These are phyloP conservation scores for Staphylotrichum tortipilum DNA, from an alignment of 495 filamentous ascomycete species.

Conservation along the genomic window DNA sequence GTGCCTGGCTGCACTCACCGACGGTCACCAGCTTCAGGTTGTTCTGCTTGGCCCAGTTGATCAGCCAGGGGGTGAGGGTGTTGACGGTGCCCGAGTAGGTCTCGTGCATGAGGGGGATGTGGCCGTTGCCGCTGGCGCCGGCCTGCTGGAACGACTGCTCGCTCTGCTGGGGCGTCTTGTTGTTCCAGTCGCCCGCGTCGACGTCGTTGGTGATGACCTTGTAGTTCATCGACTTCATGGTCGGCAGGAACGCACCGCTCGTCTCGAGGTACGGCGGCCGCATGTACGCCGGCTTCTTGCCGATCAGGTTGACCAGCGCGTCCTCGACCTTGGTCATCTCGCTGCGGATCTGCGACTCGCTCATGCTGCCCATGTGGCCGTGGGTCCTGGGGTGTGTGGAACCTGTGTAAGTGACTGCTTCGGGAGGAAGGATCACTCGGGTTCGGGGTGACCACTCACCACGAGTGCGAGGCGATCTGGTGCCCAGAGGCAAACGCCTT, in stretches of 20 bases:
- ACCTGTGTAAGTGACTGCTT: neutral
- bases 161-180: constrained; percentile 34
- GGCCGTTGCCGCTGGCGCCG: constrained; percentile 39
- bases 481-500: constrained; percentile 42
- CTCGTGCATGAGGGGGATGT: constrained; percentile 51
- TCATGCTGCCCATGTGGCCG: constrained; percentile 35
- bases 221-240: constrained; percentile 42
- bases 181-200: constrained; percentile 48
- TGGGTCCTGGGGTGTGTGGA: constrained; percentile 36
- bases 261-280: constrained; percentile 46
- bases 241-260: constrained; percentile 33
- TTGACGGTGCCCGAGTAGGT: constrained; percentile 40
- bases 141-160: constrained; percentile 36
- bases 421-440: too few species aligned
- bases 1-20: constrained; percentile 30
- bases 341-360: constrained; percentile 29
- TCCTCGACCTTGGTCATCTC: constrained; percentile 45
- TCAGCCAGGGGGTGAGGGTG: constrained; percentile 43
- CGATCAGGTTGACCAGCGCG: constrained; percentile 45
- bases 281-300: constrained; percentile 46
- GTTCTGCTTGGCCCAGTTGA: constrained; percentile 45
- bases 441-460: constrained; percentile 19
- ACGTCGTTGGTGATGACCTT: constrained; percentile 48
- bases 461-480: constrained; percentile 45
- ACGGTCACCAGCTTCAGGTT: constrained; percentile 45